Base-by-base conservation (phyloP, 2,329 filamentous ascomycete species). In the Calonectria honghensis region DNA sequence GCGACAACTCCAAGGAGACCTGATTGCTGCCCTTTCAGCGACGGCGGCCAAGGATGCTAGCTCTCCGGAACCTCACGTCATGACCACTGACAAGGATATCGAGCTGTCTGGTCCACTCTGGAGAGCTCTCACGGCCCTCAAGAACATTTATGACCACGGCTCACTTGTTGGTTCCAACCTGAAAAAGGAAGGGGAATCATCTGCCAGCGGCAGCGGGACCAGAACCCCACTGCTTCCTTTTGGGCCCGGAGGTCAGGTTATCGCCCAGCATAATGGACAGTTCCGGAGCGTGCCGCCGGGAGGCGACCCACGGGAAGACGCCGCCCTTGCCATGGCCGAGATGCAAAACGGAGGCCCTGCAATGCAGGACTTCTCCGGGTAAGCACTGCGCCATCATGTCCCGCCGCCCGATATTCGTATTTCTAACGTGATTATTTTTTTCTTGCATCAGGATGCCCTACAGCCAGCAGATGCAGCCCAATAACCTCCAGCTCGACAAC, bases 141-240 rank as follows among this genome's bases (percentile, higher is more conserved):
- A 89, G 77, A 93, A 92, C 78, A 93, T 93, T 2, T 93, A 93
- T 80, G 91, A 93, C 79, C 91, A 93, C 82, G 92, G 92, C 2
- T 89, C 88, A 68, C 85, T 93, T 16, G 85, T 89, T 18, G 90
- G 89, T 5, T 85, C 86, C 0, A 83, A 84, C n/a, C 82, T 89
- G 20, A 90, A 89, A 80, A 86, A 87, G 59, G 90, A 91, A 41
- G 85, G 85, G 16, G 87, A 86, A 32, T 87, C 87, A 6, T 87
- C 85, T 16, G 86, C 86, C 54, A 84, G 85, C 6, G 87, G 85
- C 0, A 90, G 89, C 50, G 88, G 88, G 41, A 84, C 83, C 5
- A 83, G 87, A 31, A 88, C 89, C 11, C 86, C 88, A 0, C 76
- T 87, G 29, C 77, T 81, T 16, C 76, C 80, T 0, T 80, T 83